Conservation (phyloP, 352 stramenopile species). For the Phytophthora uliginosa region DNA sequence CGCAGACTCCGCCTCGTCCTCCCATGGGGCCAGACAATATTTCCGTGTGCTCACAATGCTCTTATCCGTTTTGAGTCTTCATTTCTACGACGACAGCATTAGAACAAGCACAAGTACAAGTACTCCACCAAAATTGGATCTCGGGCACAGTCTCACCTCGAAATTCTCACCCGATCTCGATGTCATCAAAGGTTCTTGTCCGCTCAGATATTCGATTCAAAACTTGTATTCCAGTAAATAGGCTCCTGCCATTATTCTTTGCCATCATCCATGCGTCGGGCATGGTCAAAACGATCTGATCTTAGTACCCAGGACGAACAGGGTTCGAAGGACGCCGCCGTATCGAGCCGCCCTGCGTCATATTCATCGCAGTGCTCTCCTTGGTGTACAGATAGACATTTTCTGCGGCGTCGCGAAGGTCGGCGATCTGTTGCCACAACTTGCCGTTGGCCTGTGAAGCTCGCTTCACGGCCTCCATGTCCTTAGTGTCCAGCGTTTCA, state of each 20-base stretch:
- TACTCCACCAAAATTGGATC: conserved; percentile 22
- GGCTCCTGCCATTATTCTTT: conserved; percentile 19
- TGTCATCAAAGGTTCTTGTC: background rate
- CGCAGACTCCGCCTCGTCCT: conserved; percentile 23
- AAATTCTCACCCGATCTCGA: background rate
- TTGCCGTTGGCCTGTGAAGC: conserved; percentile 38
- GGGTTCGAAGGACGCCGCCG: conserved; percentile 3
- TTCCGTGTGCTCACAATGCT: conserved; percentile 6
- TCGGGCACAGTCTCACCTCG: conserved; percentile 15
- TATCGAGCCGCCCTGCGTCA: conserved; percentile 33
- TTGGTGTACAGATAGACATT: conserved; percentile 64
- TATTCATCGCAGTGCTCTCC: conserved; percentile 50
- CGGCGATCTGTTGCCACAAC: conserved; percentile 61
- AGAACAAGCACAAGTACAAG: conserved; percentile 6
- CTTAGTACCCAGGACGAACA: conserved; percentile 15
- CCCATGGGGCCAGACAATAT: conserved; percentile 8
- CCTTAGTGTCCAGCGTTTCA: conserved; percentile 49
- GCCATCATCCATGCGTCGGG: conserved; percentile 3
- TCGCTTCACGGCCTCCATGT: conserved; percentile 50
- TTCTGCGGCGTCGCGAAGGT: conserved; percentile 53
- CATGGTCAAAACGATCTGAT: conserved; percentile 1
- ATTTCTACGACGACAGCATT: conserved; percentile 7
- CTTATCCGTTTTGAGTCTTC: conserved; percentile 29
- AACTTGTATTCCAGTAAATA: conserved; percentile 44
- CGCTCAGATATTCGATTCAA: conserved; percentile 19